Conservation (phyloP, 192 early-diverging fungal species). For the Haplosporangium gracile region DNA sequence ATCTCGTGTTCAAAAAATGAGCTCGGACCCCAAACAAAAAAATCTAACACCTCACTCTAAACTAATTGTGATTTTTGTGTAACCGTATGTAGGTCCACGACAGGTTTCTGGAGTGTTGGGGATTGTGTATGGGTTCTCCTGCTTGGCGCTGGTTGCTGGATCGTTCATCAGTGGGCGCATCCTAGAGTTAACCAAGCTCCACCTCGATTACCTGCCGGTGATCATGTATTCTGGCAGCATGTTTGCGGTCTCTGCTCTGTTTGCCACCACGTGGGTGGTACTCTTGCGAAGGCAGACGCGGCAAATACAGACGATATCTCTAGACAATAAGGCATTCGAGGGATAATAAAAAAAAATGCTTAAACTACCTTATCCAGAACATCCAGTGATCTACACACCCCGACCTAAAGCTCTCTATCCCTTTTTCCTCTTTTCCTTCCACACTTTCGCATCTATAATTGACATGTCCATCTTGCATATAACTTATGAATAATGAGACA, state of each 20-base stretch:
- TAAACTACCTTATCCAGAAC: background rate
- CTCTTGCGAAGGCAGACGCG: background rate
- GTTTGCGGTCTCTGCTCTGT: conserved; percentile 19
- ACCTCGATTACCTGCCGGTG: conserved; percentile 18
- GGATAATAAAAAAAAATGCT: background rate
- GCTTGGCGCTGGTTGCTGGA: conserved; percentile 50
- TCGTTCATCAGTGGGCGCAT: conserved; percentile 48
- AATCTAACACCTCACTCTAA: background rate
- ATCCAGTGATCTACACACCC: too few species aligned
- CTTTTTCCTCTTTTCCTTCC: background rate
- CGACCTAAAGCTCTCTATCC: background rate
- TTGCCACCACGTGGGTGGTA: conserved; percentile 21
- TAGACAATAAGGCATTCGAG: background rate
- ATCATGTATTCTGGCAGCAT: conserved; percentile 30
- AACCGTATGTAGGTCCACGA: conserved; percentile 13
- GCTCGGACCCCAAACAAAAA: background rate
- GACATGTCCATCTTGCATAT: background rate
- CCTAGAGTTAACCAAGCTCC: conserved; percentile 29
- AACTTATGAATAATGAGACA: too few species aligned
- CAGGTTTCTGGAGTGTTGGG: conserved; percentile 51
- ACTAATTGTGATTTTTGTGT: background rate
- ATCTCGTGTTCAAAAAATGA: background rate
- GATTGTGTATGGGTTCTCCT: conserved; percentile 48
- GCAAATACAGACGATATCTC: background rate
- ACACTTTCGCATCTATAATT: background rate